Conservation (phyloP, 1,284 basidiomycete genomes). For the Takashimella koratensis region DNA sequence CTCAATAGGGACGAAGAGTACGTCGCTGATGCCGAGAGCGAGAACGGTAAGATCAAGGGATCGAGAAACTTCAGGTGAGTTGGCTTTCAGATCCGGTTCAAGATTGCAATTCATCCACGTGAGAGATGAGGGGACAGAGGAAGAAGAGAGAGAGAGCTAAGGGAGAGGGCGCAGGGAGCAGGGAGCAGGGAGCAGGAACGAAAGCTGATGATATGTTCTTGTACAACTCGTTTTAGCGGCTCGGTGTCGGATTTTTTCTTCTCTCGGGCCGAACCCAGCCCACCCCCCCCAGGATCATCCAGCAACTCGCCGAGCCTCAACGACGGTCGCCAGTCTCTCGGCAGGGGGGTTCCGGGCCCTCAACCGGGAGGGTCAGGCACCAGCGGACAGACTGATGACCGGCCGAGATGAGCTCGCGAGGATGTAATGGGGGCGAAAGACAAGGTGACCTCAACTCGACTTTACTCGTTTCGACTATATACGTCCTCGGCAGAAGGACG, state of each 20-base stretch:
- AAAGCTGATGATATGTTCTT: background rate
- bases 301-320: background rate
- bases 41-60: slow-evolving; percentile 48
- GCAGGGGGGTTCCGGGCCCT: background rate
- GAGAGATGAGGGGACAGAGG: background rate
- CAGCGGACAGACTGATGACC: no score
- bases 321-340: background rate
- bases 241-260: slow-evolving; percentile 43
- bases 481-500: no score
- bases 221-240: slow-evolving; percentile 15
- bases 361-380: background rate
- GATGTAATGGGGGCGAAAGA: no score
- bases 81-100: background rate
- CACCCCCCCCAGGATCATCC: background rate
- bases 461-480: no score
- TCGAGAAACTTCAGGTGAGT: slow-evolving; percentile 46
- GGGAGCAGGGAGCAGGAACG: no score
- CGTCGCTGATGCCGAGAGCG: slow-evolving; percentile 37
- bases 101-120: background rate
- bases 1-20: slow-evolving; percentile 27
- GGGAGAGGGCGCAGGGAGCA: no score
- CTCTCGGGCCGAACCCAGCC: slow-evolving; percentile 20
- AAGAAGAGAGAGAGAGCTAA: background rate
- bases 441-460: no score
- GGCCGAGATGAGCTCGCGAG: no score